Percentiles rank a stretch among this genome's conserved stretches.
phyloP scores from a whole-genome alignment of 306 rosid species.

The Cicer judaicum region DNA sequence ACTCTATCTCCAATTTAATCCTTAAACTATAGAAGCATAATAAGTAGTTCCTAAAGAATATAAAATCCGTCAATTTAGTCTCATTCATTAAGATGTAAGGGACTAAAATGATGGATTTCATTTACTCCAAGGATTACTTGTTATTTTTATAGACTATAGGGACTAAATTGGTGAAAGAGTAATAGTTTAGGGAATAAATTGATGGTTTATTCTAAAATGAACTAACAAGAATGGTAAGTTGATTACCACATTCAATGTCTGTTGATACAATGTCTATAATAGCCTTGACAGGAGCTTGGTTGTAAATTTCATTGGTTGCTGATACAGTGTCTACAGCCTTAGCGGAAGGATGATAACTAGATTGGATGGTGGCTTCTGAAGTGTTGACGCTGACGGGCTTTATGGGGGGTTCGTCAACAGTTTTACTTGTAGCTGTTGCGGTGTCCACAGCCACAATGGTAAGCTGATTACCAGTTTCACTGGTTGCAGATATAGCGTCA shows the following conservation, averaged over 20 bases:
- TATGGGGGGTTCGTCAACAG: conserved; percentile 24
- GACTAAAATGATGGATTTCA: too few relatives aligned
- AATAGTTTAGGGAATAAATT: too few relatives aligned
- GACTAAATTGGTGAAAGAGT: too few relatives aligned
- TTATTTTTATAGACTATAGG: too few relatives aligned
- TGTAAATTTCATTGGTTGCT: not conserved
- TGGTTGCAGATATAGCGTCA: conserved; percentile 36
- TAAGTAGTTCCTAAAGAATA: too few relatives aligned
- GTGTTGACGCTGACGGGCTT: not conserved
- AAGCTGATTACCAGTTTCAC: conserved; percentile 43
- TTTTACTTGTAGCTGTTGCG: conserved; percentile 16
- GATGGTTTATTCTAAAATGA: too few relatives aligned
- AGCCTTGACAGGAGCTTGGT: conserved; percentile 4
- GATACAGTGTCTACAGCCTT: not conserved
- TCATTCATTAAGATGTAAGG: too few relatives aligned
- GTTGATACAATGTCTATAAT: conserved; percentile 15
- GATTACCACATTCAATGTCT: conserved; percentile 11
- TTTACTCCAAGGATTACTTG: too few relatives aligned
- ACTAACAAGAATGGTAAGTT: conserved; percentile 13
- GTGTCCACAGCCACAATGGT: not conserved
- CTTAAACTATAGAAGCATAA: too few relatives aligned
- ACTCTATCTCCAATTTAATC: too few relatives aligned
- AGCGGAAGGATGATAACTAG: conserved; percentile 22
- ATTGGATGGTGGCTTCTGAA: conserved; percentile 16
- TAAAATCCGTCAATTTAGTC: too few relatives aligned